phyloP scores from a whole-genome alignment of 2,329 filamentous ascomycete species.

The Chaetomiaceae sp. region DNA sequence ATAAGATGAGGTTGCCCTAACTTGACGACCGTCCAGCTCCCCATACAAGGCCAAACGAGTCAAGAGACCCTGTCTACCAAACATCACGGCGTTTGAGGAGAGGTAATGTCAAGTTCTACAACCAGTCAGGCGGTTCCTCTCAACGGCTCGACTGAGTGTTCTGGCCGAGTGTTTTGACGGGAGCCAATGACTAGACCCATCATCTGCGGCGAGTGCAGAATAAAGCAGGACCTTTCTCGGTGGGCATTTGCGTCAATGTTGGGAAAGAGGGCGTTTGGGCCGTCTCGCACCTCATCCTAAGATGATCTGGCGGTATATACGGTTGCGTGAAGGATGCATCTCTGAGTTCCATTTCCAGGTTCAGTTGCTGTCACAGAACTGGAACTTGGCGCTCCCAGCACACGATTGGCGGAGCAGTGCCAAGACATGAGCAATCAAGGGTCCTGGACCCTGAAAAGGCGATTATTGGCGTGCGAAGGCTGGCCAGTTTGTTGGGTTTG shows the following conservation, averaged over 20 bases:
- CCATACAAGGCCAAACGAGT: neutral
- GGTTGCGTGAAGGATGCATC: no score
- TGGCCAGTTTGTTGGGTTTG: no score
- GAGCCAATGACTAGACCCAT: neutral
- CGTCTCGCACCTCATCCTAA: neutral
- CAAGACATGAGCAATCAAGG: no score
- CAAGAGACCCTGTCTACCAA: neutral
- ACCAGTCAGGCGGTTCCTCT: no score
- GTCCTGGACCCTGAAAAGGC: no score
- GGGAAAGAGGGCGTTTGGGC: neutral
- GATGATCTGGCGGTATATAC: no score
- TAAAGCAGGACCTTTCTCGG: neutral
- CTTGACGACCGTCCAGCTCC: neutral
- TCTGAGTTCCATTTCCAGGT: no score
- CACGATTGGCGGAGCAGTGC: no score
- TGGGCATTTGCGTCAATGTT: neutral
- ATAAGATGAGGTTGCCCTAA: no score
- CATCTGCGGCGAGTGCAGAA: slow-evolving; percentile 9
- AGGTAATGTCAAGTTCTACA: neutral
- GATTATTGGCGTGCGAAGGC: no score
- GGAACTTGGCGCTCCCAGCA: no score
- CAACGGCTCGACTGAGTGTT: neutral
- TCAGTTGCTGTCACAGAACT: no score
- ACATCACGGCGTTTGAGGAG: slow-evolving; percentile 11
- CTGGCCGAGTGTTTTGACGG: neutral